Percentiles rank a stretch among this genome's conserved stretches.
Evolutionary conservation across 495 filamentous ascomycete genomes (phyloP).

Genomic region (Penicillium lagena): DNA sequence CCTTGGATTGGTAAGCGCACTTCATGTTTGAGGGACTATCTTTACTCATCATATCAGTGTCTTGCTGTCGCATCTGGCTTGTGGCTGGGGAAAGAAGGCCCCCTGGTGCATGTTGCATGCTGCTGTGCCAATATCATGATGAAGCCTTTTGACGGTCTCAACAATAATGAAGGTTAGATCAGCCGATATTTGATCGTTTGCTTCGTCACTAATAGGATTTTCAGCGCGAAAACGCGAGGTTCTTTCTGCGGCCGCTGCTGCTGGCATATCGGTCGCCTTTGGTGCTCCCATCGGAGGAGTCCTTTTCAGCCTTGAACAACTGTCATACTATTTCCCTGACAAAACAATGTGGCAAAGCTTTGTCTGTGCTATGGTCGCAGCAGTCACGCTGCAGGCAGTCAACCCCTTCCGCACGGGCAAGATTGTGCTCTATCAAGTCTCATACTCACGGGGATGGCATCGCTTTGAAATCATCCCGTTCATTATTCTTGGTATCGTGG

Average conservation of each 20-base stretch:
- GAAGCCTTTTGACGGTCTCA: constrained; percentile 78
- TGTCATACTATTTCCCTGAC: constrained; percentile 98
- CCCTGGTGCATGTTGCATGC: constrained; percentile 94
- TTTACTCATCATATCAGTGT: constrained; percentile 43
- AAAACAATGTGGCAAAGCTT: constrained; percentile 99
- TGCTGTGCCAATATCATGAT: constrained; percentile 95
- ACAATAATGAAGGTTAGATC: constrained; percentile 74
- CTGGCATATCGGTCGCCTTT: constrained; percentile 95
- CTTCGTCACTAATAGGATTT: background rate
- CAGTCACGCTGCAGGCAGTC: constrained; percentile 84
- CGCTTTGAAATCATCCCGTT: constrained; percentile 91
- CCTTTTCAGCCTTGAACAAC: constrained; percentile 89
- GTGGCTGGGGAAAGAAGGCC: constrained; percentile 98
- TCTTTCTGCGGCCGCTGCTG: constrained; percentile 87
- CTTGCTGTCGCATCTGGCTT: constrained; percentile 91
- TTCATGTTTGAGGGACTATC: background rate
- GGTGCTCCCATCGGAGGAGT: constrained; percentile 94
- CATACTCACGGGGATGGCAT: constrained; percentile 88
- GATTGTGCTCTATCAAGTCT: constrained; percentile 94
- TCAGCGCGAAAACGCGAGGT: constrained; percentile 93
- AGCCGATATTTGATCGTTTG: background rate
- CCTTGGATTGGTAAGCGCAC: constrained; percentile 66
- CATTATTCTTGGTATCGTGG: constrained; percentile 77
- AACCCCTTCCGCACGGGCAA: constrained; percentile 96
- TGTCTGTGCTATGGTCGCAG: constrained; percentile 96